Evolutionary conservation across 208 protist species (phyloP), one percentile per base, ranked within the genome.

Genomic region (Trypanosoma boissoni): DNA sequence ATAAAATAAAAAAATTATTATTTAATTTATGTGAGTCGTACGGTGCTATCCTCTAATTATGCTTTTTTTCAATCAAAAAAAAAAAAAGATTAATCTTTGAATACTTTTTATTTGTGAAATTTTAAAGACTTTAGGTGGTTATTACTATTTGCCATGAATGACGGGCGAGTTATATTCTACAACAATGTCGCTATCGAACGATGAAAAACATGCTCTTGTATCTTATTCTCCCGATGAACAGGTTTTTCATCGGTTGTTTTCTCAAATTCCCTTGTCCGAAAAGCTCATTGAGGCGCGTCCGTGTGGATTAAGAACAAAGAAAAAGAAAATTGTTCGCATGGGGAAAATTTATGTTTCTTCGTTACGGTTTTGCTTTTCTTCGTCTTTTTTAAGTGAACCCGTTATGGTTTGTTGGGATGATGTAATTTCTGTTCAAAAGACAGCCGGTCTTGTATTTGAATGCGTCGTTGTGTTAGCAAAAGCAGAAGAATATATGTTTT

Each of bases 331-430:
- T 6, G 64, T 78, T 23, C 75, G 80, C 2, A 78, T 87, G 67
- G 80, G 80, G 4, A 63, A 50, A 27, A 66, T 87, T 48, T 83
- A 87, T 53, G 55, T 80, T 23, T 79, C 80, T 6, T 68, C 74
- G 12, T 34, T 87, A 20, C 72, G 80, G 4, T 23, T 87, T 23
- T 82, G 75, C 48, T 87, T 87, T 54, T 46, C 50, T 26, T 87
- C 80, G 3, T 68, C 73, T 3, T 83, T 87, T 31, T 60, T 87
- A n/a, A 69, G 69, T 2, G 39, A 60, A 23, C 58, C 69, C 7
- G 20, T 87, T 8, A 62, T 74, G 44, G 50, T 87, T 9, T 45
- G 48, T 1, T 73, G 78, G 70, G 76, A 83, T 20, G 63, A 79
- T 50, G 73, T 87, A 0, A 42, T 64, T 14, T 52, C 20, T 28